phyloP scores from a whole-genome alignment of 192 early-diverging fungal species.

The Backusella sp. region DNA sequence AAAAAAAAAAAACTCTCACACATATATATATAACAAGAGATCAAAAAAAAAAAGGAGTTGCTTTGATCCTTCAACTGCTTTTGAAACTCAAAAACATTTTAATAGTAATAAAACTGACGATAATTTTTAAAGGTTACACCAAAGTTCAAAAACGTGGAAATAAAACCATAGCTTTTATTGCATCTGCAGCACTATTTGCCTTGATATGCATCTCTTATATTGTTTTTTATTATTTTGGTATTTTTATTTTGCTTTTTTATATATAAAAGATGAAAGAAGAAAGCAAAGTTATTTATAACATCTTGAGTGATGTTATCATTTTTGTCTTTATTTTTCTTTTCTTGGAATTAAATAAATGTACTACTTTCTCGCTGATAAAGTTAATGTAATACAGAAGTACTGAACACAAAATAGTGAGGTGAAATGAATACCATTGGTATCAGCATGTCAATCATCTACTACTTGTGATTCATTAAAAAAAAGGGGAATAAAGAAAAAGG shows the following conservation, averaged over 20 bases:
- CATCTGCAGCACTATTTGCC: not conserved
- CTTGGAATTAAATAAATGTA: not conserved
- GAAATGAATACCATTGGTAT: not conserved
- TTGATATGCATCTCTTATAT: not conserved
- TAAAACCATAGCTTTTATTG: not conserved
- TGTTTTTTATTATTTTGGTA: not conserved
- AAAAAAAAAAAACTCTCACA: not conserved
- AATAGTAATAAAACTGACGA: not conserved
- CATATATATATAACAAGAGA: not conserved
- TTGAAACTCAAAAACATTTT: not conserved
- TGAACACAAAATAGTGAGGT: not conserved
- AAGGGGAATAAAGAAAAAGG: not conserved
- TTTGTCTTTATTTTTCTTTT: not conserved
- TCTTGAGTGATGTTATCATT: not conserved
- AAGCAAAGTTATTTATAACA: not conserved
- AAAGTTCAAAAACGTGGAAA: not conserved
- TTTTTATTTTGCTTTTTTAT: not conserved
- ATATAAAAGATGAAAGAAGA: not conserved
- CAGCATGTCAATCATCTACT: not conserved
- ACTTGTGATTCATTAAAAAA: not conserved
- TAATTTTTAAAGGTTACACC: not conserved
- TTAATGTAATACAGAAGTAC: conserved; percentile 5
- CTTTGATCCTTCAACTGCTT: conserved; percentile 3
- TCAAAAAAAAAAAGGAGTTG: not conserved
- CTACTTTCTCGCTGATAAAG: not conserved